Base-by-base conservation (phyloP, 495 filamentous ascomycete genomes). In the Annulohypoxylon stygium region DNA sequence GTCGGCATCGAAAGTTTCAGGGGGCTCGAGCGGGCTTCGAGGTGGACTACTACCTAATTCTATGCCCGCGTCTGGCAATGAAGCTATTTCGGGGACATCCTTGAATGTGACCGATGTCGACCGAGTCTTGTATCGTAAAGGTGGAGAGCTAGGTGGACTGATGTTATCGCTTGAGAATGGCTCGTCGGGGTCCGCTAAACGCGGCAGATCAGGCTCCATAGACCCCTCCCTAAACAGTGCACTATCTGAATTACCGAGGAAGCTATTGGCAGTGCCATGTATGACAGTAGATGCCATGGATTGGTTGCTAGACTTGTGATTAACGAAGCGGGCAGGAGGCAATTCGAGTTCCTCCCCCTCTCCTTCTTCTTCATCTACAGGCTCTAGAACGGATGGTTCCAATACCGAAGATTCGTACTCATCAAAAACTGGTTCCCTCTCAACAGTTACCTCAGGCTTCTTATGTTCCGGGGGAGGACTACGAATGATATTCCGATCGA, bases 401-500 rank as follows among this genome's bases (percentile, higher is more conserved):
- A 88, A 74, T 30, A 76, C 71, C 4, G 75, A 85, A n/a, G 78
- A 82, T 41, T 83, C 81, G 45, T 84, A 73, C 25, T 88, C 81
- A 16, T 88, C 87, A 34, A 57, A 51, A 43, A 55, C 11, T 20
- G 70, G 33, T 14, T 68, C 65, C 16, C 33, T 55, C 30, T 23
- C 48, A 59, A 14, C 16, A 34, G 34, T 9, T 36, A 12, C n/a
- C 9, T 57, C 62, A 3, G 53, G 43, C 12, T 71, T 75, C 36
- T 67, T 68, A n/a, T 14, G 30, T 48, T 74, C 75, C 37, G 62
- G 69, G 25, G 61, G 53, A 60, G 71, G 58, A 34, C 50, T 68
- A 10, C 73, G 75, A 33, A 76, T 41, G 6, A 79, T 58, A 34
- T 78, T 78, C 7, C 34, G 68, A 39, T 75, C 62, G 30, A 76